These are phyloP conservation scores for Rhytidiadelphus loreus DNA, from an alignment of 225 moss, liverwort and hornwort genomes.

Conservation along the genomic window DNA sequence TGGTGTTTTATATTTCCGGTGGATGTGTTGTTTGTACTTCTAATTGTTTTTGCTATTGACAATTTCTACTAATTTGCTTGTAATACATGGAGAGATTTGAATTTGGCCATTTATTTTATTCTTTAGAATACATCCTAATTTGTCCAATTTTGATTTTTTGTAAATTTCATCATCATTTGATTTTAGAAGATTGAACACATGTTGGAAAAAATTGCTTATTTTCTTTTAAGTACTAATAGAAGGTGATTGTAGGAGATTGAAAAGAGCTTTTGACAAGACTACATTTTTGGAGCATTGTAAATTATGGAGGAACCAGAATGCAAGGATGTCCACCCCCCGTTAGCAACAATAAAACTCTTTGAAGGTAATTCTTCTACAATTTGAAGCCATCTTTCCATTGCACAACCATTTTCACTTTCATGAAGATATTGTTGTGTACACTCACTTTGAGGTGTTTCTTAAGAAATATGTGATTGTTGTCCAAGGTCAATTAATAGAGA, in stretches of 20 bases:
- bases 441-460: neutral
- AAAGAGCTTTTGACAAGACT: neutral
- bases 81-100: neutral
- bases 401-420: neutral
- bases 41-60: neutral
- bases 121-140: fast-evolving
- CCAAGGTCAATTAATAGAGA: neutral
- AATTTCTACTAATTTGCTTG: neutral
- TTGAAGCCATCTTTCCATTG: neutral
- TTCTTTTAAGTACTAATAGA: neutral
- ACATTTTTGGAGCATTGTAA: too few relatives aligned
- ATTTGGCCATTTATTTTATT: neutral
- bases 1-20: too few relatives aligned
- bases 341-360: fast-evolving
- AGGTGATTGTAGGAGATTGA: neutral
- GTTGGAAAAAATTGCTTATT: neutral
- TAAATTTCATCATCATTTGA: neutral
- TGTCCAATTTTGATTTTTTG: neutral
- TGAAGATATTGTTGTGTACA: neutral
- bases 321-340: neutral
- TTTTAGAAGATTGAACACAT: neutral
- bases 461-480: neutral
- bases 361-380: neutral
- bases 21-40: neutral
- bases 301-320: fast-evolving